Conservation (phyloP, 345 rosid species). For the Hirschfeldia incana region DNA sequence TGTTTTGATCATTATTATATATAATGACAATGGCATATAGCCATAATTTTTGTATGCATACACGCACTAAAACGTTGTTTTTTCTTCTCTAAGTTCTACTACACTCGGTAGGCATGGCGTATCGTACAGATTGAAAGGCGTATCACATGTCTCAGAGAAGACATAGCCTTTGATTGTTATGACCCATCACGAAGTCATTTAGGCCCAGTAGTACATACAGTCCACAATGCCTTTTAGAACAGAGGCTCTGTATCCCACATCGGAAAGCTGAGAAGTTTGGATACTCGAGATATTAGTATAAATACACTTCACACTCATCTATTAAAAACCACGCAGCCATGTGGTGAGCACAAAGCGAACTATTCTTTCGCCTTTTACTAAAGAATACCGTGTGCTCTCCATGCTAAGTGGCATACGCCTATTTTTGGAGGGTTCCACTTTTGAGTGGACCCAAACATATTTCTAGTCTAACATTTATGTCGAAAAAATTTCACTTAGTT, state of each 20-base stretch:
- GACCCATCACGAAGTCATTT: neutral
- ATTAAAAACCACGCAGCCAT: neutral
- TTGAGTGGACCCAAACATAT: neutral
- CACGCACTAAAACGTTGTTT: neutral
- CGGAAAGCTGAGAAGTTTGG: neutral
- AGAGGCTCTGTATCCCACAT: neutral
- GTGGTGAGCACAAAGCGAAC: slow-evolving; percentile 39
- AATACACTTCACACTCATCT: neutral
- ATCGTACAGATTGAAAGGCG: too few species aligned
- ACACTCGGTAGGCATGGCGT: neutral
- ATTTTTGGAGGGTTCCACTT: slow-evolving; percentile 39
- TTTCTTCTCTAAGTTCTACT: neutral
- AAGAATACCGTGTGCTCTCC: slow-evolving; percentile 41
- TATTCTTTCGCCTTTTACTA: slow-evolving; percentile 43
- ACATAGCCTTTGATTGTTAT: neutral
- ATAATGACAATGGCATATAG: neutral
- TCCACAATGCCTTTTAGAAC: neutral
- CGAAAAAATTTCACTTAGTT: too few species aligned
- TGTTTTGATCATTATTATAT: neutral
- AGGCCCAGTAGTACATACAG: neutral
- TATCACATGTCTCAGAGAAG: neutral
- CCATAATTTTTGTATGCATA: neutral
- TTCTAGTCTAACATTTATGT: neutral
- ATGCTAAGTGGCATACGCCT: slow-evolving; percentile 32
- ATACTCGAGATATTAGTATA: neutral